These are phyloP conservation scores for Trichophyton simii DNA, from an alignment of 2,329 filamentous ascomycete genomes.

Conservation along the genomic window DNA sequence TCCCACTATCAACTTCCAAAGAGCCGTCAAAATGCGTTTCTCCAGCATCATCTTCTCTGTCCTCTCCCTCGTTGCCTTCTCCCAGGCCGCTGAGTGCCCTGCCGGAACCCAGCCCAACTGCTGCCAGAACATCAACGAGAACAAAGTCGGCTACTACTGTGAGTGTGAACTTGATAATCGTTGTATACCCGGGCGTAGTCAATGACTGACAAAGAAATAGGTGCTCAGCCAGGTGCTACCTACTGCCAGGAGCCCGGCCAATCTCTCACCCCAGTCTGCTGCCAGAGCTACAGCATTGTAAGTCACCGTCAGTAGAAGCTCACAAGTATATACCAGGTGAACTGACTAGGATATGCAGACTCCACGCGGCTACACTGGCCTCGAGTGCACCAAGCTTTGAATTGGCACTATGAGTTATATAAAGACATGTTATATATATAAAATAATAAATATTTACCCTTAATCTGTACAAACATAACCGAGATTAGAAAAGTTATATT, in stretches of 20 bases:
- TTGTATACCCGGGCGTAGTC: too few relatives aligned
- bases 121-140: not conserved
- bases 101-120: not conserved
- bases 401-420: not conserved
- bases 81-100: not conserved
- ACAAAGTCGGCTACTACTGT: not conserved
- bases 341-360: not conserved
- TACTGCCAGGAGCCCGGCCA: slow-evolving; percentile 1
- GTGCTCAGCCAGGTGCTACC: not conserved
- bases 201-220: not conserved
- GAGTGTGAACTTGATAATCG: not conserved
- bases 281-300: not conserved
- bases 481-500: too few relatives aligned
- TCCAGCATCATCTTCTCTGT: not conserved
- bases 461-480: too few relatives aligned
- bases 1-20: not conserved
- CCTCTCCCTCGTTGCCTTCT: not conserved
- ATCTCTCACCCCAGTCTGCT: not conserved
- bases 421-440: not conserved
- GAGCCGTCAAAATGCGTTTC: not conserved
- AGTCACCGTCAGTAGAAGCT: not conserved
- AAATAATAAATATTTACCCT: not conserved
- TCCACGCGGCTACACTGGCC: not conserved
- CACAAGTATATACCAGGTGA: not conserved
- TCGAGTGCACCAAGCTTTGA: not conserved